Evolutionary conservation across 768 basidiomycete species (phyloP).

Genomic region (Mycena metata): DNA sequence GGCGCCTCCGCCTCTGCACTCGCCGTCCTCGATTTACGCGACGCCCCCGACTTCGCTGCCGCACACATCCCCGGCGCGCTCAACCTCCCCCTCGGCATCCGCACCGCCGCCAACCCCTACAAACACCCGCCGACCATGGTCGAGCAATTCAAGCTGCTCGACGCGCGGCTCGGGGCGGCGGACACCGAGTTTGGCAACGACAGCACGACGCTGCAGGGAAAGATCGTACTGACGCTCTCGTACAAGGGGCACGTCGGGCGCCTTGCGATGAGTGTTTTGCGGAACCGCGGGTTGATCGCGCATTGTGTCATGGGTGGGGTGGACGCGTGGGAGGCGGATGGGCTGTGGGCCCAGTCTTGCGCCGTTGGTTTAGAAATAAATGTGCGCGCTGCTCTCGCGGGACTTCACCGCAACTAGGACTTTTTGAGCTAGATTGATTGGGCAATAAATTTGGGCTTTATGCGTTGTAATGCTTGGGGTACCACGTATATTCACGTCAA

Average conservation of each 20-base stretch:
- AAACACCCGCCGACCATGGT: constrained; percentile 43
- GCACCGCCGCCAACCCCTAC: constrained; percentile 40
- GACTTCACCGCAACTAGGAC: too few species aligned
- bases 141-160: constrained; percentile 36
- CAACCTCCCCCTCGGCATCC: constrained; percentile 37
- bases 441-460: too few species aligned
- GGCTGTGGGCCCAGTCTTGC: constrained; percentile 27
- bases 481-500: too few species aligned
- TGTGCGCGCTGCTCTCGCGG: too few species aligned
- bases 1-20: background rate
- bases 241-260: constrained; percentile 40
- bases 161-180: constrained; percentile 29
- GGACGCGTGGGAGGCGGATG: constrained; percentile 32
- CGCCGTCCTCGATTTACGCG: constrained; percentile 40
- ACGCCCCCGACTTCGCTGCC: constrained; percentile 33
- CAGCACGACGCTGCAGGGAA: constrained; percentile 25
- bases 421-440: too few species aligned
- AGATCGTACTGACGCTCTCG: constrained; percentile 38
- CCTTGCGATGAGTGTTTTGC: constrained; percentile 42
- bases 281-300: constrained; percentile 32
- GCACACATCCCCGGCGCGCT: constrained; percentile 38
- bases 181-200: constrained; percentile 39
- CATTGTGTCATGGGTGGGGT: constrained; percentile 34
- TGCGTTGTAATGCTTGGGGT: too few species aligned
- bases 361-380: too few species aligned